Percentiles rank a stretch among this genome's conserved stretches.
phyloP scores from a whole-genome alignment of 1,284 basidiomycete species.

The Sanguinoderma infundibulare region DNA sequence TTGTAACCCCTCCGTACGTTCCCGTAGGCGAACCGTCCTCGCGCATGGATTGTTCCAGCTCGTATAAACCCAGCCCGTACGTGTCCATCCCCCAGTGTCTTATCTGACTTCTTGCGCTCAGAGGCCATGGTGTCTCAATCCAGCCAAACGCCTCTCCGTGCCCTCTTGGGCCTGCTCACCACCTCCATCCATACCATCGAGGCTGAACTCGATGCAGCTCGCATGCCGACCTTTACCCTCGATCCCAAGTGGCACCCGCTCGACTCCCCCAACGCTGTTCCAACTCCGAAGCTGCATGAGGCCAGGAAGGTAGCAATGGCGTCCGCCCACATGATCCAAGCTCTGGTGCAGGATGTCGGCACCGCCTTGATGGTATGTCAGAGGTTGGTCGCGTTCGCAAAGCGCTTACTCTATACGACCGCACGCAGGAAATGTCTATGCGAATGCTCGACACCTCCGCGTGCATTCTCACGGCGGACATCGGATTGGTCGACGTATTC shows the following conservation, averaged over 20 bases:
- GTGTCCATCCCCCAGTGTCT: no score
- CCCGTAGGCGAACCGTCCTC: no score
- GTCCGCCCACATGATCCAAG: not conserved
- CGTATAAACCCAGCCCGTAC: no score
- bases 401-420: not conserved
- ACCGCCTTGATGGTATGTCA: not conserved
- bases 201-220: not conserved
- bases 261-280: not conserved
- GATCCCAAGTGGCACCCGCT: slow-evolving; percentile 1
- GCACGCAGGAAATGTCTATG: not conserved
- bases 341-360: not conserved
- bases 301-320: not conserved
- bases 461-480: not conserved
- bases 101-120: no score
- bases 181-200: slow-evolving; percentile 1
- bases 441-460: not conserved
- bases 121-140: no score
- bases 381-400: not conserved
- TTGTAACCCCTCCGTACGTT: no score
- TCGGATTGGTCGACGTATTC: not conserved
- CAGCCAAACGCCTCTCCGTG: not conserved
- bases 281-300: not conserved
- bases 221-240: not conserved
- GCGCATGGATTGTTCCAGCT: no score
- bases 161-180: not conserved